A percentile compares a stretch with the other conserved stretches of the same genome.
phyloP scores from a whole-genome alignment of 257 asterid species.

The Nicotiana paniculata region DNA sequence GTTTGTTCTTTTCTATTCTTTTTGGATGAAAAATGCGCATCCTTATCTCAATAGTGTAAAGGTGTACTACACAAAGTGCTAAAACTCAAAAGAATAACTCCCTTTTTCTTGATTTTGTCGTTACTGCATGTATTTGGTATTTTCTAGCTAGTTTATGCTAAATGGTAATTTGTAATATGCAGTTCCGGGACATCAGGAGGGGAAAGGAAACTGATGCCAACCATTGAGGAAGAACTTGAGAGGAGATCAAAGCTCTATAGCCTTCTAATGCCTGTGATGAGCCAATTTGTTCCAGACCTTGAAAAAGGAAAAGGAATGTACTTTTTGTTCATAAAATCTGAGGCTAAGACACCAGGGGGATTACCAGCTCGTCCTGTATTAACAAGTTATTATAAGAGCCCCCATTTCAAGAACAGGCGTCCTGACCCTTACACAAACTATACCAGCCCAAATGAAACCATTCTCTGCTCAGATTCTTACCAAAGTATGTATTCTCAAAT shows the following conservation, averaged over 20 bases:
- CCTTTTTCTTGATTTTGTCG: neutral
- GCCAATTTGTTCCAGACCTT: conserved; percentile 55
- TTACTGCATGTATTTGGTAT: conserved; percentile 6
- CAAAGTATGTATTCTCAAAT: conserved; percentile 94
- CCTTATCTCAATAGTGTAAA: neutral
- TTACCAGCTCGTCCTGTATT: conserved; percentile 80
- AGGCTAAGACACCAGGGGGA: conserved; percentile 72
- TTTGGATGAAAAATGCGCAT: neutral
- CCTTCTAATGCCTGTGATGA: conserved; percentile 91
- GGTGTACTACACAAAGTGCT: neutral
- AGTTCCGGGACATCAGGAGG: conserved; percentile 38
- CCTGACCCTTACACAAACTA: conserved; percentile 88
- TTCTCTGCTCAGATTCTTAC: conserved; percentile 76
- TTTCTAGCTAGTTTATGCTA: neutral
- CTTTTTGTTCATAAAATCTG: conserved; percentile 70
- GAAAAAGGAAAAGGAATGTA: conserved; percentile 94
- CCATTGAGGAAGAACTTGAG: conserved; percentile 64
- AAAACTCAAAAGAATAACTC: neutral
- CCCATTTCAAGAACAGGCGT: conserved; percentile 68
- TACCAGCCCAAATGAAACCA: conserved; percentile 85
- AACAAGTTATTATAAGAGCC: conserved; percentile 78
- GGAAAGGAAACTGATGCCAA: conserved; percentile 92
- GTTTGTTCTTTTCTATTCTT: conserved; percentile 15
- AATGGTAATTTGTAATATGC: neutral
- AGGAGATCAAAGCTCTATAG: conserved; percentile 73